Percentiles rank a stretch among this genome's conserved stretches.
Conservation (phyloP, 73 alveolate species). For the Diophrys sp. region DNA sequence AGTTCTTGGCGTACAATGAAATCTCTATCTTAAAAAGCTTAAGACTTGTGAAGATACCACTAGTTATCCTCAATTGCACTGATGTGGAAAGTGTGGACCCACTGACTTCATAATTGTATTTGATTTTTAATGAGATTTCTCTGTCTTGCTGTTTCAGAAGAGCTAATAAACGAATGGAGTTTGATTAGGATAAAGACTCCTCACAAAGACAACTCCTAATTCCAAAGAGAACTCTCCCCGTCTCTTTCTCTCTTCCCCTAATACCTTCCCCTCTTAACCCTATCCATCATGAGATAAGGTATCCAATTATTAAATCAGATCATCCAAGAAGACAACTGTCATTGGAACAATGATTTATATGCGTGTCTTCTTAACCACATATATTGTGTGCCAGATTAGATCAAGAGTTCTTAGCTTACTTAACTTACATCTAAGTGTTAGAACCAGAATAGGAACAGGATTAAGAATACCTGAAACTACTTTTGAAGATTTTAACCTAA, state of each 20-base stretch:
- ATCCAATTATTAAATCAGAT: conserved; percentile 5
- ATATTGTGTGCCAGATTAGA: neutral
- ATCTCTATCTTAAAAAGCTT: neutral
- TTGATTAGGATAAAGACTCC: neutral
- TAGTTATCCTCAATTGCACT: neutral
- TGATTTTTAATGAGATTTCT: neutral
- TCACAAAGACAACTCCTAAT: neutral
- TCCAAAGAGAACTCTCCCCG: neutral
- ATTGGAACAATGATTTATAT: neutral
- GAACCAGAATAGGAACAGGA: neutral
- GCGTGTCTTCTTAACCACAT: neutral
- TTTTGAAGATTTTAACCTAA: neutral
- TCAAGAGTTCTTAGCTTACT: neutral
- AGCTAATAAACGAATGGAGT: neutral
- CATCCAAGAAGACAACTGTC: neutral
- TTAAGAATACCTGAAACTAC: neutral
- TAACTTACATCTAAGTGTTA: neutral
- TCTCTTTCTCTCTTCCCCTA: neutral
- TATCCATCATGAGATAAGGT: neutral
- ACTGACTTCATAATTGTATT: neutral
- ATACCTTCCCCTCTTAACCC: neutral
- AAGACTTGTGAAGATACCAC: neutral
- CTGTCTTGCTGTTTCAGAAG: neutral
- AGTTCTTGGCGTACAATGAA: neutral
- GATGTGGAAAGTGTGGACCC: neutral